Evolutionary conservation across 345 rosid species (phyloP), one percentile per base, ranked within the genome.

Genomic region (Pugionium dolabratum): DNA sequence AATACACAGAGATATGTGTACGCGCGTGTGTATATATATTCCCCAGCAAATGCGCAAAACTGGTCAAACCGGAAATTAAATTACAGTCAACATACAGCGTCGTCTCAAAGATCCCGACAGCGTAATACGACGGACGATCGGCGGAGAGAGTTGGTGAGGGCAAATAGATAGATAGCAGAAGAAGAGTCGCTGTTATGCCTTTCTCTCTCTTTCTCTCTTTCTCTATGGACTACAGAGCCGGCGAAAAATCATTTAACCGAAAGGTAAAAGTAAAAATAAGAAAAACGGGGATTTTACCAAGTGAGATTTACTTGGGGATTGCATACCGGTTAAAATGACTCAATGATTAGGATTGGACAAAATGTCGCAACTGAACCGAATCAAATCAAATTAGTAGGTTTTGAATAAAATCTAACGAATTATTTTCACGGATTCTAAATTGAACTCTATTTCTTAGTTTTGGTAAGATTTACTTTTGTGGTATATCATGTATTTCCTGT

Each of bases 71-170:
- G 34, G 73, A 39, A 62, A 76, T 75, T 18, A 18, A 48, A 31
- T 4, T 4, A 2, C 30, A 57, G 61, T 51, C 39, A 54, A 31
- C 18, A 9, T 48, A 52, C 45, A 41, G 65, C 54, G 67, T 6
- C 9, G 52, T 5, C 45, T 47, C 8, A 35, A 3, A 31, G 64
- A 44, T 51, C 28, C n/a, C 42, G 62, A 36, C 45, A 52, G 35
- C 55, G 56, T 18, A 37, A 2, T 33, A 65, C 39, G 79, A 69
- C 25, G 50, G 66, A 53, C 50, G 76, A 73, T 79, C 76, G 81
- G 69, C 84, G 70, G 54, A 30, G 75, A 74, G 79, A 65, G 79
- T 82, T 60, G 81, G 54, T 68, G 81, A 33, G 62, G 48, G 54
- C 47, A 50, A 67, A 71, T 72, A 34, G 69, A 36, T 41, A 30